Evolutionary conservation across 306 rosid species (phyloP).

Genomic region (Cyclanthera cordifolia): DNA sequence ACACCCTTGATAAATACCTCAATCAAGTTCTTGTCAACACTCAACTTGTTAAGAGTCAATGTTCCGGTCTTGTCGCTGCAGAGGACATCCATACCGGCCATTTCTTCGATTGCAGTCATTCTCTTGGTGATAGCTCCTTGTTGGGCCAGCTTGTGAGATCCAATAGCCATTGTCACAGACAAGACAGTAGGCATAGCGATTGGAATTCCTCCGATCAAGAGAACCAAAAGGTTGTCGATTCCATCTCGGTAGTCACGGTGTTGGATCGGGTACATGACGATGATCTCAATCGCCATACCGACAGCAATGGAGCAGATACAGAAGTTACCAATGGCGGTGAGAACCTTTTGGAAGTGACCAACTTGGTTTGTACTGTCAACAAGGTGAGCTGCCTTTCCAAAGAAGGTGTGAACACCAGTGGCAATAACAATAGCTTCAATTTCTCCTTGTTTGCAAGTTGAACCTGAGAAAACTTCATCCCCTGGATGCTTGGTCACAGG

Average conservation of each 20-base stretch:
- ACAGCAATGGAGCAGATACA: constrained; percentile 89
- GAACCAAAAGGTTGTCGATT: constrained; percentile 90
- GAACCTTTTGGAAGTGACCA: constrained; percentile 98
- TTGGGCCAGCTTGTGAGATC: constrained; percentile 90
- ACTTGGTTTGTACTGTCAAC: constrained; percentile 97
- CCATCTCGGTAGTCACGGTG: constrained; percentile 70
- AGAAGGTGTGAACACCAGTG: constrained; percentile 96
- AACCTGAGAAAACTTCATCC: constrained; percentile 93
- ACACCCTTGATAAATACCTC: constrained; percentile 78
- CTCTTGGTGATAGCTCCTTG: constrained; percentile 98
- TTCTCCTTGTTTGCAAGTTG: constrained; percentile 98
- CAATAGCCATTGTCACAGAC: constrained; percentile 98
- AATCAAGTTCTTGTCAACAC: constrained; percentile 66
- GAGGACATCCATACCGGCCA: constrained; percentile 99
- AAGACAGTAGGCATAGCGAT: constrained; percentile 99
- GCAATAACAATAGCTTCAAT: constrained; percentile 95
- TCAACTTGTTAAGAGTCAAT: constrained; percentile 89
- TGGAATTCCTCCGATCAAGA: constrained; percentile 96
- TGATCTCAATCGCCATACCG: constrained; percentile 75
- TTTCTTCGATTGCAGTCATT: constrained; percentile 97
- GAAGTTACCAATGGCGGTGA: constrained; percentile 88
- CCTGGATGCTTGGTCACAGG: constrained; percentile 87
- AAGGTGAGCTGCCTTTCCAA: constrained; percentile 97
- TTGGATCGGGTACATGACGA: constrained; percentile 97
- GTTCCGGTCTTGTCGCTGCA: constrained; percentile 99